These are phyloP conservation scores for Colletotrichum sp. DNA, from an alignment of 2,329 filamentous ascomycete species.

Conservation along the genomic window DNA sequence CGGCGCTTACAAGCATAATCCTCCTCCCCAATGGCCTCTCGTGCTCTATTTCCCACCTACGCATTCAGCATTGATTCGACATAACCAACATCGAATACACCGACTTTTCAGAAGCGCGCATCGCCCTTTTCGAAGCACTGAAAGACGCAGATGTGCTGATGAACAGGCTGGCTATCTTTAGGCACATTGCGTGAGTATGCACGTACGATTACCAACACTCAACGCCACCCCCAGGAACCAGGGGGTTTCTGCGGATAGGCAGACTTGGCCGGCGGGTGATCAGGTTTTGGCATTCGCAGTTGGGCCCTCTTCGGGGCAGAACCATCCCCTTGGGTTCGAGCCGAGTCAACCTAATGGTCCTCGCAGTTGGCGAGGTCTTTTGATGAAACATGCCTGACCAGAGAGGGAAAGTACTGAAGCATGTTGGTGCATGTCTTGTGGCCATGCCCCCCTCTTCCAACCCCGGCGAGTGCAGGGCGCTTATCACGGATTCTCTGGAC, in stretches of 20 bases:
- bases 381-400: neutral
- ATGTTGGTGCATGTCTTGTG: neutral
- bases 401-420: neutral
- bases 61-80: no score
- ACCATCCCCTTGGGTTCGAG: neutral
- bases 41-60: neutral
- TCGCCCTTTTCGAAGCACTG: rapidly evolving
- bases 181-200: neutral
- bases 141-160: neutral
- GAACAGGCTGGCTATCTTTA: neutral
- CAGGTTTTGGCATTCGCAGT: neutral
- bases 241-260: neutral
- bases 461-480: neutral
- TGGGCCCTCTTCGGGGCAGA: neutral
- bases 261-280: neutral
- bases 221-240: neutral
- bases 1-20: neutral
- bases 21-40: neutral
- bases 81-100: neutral
- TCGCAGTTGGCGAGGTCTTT: neutral
- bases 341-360: neutral
- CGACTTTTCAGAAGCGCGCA: neutral
- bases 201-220: neutral
- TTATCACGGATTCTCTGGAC: neutral
- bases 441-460: neutral